A percentile compares a stretch with the other conserved stretches of the same genome.
Conservation (phyloP, 225 moss, liverwort and hornwort genomes). For the Polytrichum commune region DNA sequence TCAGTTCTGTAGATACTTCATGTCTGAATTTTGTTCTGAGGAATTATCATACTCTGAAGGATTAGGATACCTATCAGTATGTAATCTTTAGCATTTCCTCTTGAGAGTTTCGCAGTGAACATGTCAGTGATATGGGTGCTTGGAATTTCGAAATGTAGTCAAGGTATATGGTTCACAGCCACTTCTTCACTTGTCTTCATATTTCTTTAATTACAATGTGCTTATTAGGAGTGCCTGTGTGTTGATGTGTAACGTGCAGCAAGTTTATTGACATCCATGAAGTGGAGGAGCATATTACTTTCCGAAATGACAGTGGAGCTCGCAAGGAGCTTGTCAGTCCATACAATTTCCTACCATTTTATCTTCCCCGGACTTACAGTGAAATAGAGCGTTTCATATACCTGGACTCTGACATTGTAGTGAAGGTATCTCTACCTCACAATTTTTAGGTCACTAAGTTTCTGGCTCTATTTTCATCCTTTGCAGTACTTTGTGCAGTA, state of each 20-base stretch:
- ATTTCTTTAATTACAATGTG: too few relatives aligned
- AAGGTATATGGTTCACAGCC: too few relatives aligned
- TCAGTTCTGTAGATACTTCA: too few relatives aligned
- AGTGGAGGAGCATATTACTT: conserved; percentile 59
- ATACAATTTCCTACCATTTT: conserved; percentile 83
- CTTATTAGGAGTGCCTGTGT: background rate
- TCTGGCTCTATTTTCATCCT: too few relatives aligned
- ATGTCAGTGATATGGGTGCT: too few relatives aligned
- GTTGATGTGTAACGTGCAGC: conserved; percentile 14
- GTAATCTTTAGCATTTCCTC: too few relatives aligned
- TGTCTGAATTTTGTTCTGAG: too few relatives aligned
- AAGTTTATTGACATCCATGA: conserved; percentile 58
- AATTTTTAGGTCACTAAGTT: too few relatives aligned
- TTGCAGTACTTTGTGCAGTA: too few relatives aligned
- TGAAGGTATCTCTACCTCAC: conserved; percentile 52
- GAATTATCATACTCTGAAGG: background rate
- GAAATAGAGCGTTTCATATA: conserved; percentile 78
- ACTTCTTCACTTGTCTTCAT: too few relatives aligned
- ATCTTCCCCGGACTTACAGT: conserved; percentile 64
- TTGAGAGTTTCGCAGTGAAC: too few relatives aligned
- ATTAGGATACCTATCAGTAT: background rate
- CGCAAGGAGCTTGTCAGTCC: conserved; percentile 78
- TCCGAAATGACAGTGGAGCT: conserved; percentile 68
- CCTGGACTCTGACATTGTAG: conserved; percentile 89
- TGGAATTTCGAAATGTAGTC: too few relatives aligned